Percentiles rank a stretch among this genome's conserved stretches.
phyloP scores from a whole-genome alignment of 2,329 filamentous ascomycete genomes.

The Verticillium nonalfalfae region DNA sequence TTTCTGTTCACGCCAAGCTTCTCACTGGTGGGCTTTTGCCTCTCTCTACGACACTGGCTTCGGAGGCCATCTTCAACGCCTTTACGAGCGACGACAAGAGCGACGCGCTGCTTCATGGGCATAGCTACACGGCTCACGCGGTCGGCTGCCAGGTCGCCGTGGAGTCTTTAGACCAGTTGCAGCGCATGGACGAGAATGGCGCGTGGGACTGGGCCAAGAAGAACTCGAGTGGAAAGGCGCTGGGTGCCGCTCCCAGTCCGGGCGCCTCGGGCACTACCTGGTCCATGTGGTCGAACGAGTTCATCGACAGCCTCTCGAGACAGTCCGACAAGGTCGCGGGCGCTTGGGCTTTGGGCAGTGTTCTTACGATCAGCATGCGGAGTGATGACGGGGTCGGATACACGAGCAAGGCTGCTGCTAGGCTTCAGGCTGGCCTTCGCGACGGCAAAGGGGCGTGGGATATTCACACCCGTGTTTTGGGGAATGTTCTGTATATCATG shows the following conservation, averaged over 20 bases:
- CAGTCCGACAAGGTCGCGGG: conserved; percentile 48
- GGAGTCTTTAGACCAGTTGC: conserved; percentile 56
- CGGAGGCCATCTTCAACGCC: conserved; percentile 63
- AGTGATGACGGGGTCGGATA: conserved; percentile 37
- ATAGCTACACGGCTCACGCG: conserved; percentile 82
- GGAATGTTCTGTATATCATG: conserved; percentile 55
- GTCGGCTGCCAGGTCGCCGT: conserved; percentile 74
- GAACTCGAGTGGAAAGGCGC: conserved; percentile 13
- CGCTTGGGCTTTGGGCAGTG: conserved; percentile 68
- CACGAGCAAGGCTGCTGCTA: conserved; percentile 37
- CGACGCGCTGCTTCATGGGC: conserved; percentile 74
- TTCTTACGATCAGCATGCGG: conserved; percentile 58
- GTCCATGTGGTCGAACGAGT: conserved; percentile 63
- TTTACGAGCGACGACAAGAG: conserved; percentile 69
- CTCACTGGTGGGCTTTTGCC: conserved; percentile 76
- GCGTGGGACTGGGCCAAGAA: conserved; percentile 50
- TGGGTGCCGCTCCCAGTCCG: too few relatives aligned
- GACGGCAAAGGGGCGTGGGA: conserved; percentile 31
- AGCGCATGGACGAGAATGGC: conserved; percentile 46
- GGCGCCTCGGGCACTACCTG: conserved; percentile 34
- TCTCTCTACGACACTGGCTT: conserved; percentile 69
- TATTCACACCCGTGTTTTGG: conserved; percentile 47
- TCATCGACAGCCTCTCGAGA: conserved; percentile 53
- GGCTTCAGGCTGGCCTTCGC: conserved; percentile 30
- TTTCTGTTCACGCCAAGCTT: conserved; percentile 77